These are phyloP conservation scores for Trichoderma gamsii DNA, from an alignment of 495 filamentous ascomycete genomes.

Conservation along the genomic window DNA sequence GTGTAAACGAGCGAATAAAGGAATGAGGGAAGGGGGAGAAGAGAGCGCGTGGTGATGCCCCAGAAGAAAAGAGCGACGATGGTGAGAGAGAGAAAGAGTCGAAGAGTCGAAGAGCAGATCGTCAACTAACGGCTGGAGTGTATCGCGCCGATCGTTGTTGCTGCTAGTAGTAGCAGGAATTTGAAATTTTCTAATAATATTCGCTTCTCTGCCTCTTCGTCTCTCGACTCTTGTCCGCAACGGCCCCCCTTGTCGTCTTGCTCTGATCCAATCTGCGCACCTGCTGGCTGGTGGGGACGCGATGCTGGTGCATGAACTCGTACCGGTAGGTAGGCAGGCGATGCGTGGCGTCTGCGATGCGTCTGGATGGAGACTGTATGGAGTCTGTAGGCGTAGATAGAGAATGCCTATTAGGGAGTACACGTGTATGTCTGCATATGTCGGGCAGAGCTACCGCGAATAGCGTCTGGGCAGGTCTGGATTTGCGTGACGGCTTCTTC, in stretches of 20 bases:
- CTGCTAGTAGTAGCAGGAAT: neutral
- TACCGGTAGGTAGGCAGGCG: neutral
- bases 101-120: neutral
- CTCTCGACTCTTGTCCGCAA: neutral
- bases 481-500: neutral
- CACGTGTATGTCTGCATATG: conserved; percentile 2
- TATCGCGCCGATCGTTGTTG: neutral
- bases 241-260: neutral
- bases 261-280: conserved; percentile 6
- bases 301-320: conserved; percentile 12
- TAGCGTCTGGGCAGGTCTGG: neutral
- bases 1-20: neutral
- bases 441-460: neutral
- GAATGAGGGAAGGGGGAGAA: neutral
- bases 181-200: neutral
- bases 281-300: neutral
- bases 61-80: conserved; percentile 1
- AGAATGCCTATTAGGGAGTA: neutral
- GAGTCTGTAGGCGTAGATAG: neutral
- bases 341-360: conserved; percentile 2
- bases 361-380: neutral
- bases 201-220: neutral
- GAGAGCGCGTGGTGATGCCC: neutral
- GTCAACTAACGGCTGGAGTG: neutral
- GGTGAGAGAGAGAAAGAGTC: neutral